Percentiles rank a stretch among this genome's conserved stretches.
phyloP scores from a whole-genome alignment of 2,329 filamentous ascomycete genomes.

The Fusarium pseudonygamai region DNA sequence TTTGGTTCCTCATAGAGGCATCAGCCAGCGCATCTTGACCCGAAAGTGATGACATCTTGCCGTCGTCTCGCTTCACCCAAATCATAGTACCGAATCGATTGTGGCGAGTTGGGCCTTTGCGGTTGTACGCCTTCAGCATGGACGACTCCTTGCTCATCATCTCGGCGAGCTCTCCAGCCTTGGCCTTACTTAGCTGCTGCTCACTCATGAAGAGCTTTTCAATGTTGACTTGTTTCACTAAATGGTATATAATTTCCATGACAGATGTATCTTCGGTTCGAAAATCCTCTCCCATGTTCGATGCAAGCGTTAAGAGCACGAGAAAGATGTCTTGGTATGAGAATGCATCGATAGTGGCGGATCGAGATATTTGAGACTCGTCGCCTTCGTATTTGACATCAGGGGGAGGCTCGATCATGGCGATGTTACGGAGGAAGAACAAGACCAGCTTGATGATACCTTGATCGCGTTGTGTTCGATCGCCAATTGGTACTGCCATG shows the following conservation, averaged over 20 bases:
- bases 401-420: conserved; percentile 80
- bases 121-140: conserved; percentile 81
- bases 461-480: conserved; percentile 82
- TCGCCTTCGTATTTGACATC: conserved; percentile 84
- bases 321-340: conserved; percentile 91
- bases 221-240: conserved; percentile 89
- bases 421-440: conserved; percentile 89
- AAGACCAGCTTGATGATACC: conserved; percentile 91
- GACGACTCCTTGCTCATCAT: conserved; percentile 84
- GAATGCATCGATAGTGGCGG: conserved; percentile 87
- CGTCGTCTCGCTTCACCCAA: conserved; percentile 89
- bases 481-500: conserved; percentile 80
- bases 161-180: conserved; percentile 76
- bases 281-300: conserved; percentile 94
- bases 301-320: conserved; percentile 84
- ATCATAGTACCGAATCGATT: conserved; percentile 97
- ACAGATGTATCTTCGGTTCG: conserved; percentile 87
- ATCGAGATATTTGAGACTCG: conserved; percentile 87
- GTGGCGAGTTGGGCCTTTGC: conserved; percentile 84
- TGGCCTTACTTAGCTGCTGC: conserved; percentile 72
- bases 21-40: conserved; percentile 87
- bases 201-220: conserved; percentile 88
- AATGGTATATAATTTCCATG: conserved; percentile 90
- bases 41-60: conserved; percentile 85
- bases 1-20: conserved; percentile 76